phyloP scores from a whole-genome alignment of 139 green algal genomes.

The Micromonas pusilla region DNA sequence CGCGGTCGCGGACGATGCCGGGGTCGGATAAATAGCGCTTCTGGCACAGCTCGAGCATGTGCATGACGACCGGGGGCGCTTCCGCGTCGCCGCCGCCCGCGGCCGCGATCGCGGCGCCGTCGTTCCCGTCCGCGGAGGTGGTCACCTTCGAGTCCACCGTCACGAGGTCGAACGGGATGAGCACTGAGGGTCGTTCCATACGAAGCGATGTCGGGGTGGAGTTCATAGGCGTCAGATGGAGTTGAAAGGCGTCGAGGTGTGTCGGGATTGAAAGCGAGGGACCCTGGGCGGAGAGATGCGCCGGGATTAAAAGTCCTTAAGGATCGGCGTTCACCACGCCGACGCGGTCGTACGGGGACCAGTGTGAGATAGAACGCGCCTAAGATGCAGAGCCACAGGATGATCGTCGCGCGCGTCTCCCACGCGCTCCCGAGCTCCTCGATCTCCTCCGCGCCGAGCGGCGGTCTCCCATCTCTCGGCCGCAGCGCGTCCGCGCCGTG shows the following conservation, averaged over 20 bases:
- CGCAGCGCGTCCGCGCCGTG: too few species aligned
- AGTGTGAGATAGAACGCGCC: too few species aligned
- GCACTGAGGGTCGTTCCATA: too few species aligned
- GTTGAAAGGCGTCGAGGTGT: too few species aligned
- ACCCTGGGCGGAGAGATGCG: too few species aligned
- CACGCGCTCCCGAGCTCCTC: constrained; percentile 31
- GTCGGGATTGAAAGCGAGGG: too few species aligned
- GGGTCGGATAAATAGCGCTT: constrained; percentile 33
- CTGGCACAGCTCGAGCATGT: constrained; percentile 61
- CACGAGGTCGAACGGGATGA: constrained; percentile 87
- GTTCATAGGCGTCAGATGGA: too few species aligned
- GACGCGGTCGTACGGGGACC: too few species aligned
- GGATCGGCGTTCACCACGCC: too few species aligned
- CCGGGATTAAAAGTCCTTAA: too few species aligned
- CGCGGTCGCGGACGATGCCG: constrained; percentile 68
- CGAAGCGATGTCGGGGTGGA: too few species aligned
- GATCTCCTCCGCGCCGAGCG: background rate
- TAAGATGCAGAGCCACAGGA: constrained; percentile 93
- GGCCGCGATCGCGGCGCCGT: background rate
- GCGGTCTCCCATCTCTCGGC: background rate
- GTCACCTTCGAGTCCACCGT: constrained; percentile 58
- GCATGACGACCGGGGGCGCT: constrained; percentile 26
- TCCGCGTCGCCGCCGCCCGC: background rate
- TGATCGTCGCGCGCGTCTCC: constrained; percentile 70
- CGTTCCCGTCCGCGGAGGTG: background rate